Base-by-base conservation (phyloP, 1,284 basidiomycete species). In the Schizophyllum commune region DNA sequence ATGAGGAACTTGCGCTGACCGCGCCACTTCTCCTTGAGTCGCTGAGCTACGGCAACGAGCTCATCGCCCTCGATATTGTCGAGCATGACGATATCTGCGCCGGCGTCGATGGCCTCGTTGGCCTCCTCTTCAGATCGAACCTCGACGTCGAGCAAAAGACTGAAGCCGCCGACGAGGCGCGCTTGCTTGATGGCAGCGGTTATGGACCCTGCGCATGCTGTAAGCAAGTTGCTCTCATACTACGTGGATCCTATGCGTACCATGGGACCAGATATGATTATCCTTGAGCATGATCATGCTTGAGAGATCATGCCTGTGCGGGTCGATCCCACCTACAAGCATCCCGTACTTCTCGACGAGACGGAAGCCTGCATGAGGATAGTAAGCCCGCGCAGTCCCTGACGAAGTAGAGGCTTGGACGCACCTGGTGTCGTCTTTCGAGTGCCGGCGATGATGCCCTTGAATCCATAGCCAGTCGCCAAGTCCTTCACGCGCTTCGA, bases 261-360 rank as follows among this genome's bases (percentile, higher is more conserved):
- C 39, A 47, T 47, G 92, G 6, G 94, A 96, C 96, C 95, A 98
- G 71, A 99, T 94, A 72, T 99, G 97, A 73, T 99, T 99, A 72
- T 99, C 96, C 76, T 99, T 99, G 70, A 99, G 86, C 96, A 99
- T 99, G 71, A 99, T 96, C 96, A 99, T 99, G 72, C 91, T 94
- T 51, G 92, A 95, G 34, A 99, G 81, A 75, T 98, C 96, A 70
- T 98, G 91, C n/a, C 97, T 84, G 77, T 99, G 97, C 19, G 92
- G 81, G 74, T 99, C 97, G 66, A 98, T 91, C 4, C 96, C 97
- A 22, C 97, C 96, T 27, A 99, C 94, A 55, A 98, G 79, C 97
- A 99, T 99, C 8, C 91, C 97, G 73, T 99, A 98, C 76, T 99
- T 99, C 74, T 99, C 96, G 5, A 99, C 96, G 17, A 98, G 80